These are phyloP conservation scores for Leccinum huronense DNA, from an alignment of 1,284 basidiomycete genomes.

Conservation along the genomic window DNA sequence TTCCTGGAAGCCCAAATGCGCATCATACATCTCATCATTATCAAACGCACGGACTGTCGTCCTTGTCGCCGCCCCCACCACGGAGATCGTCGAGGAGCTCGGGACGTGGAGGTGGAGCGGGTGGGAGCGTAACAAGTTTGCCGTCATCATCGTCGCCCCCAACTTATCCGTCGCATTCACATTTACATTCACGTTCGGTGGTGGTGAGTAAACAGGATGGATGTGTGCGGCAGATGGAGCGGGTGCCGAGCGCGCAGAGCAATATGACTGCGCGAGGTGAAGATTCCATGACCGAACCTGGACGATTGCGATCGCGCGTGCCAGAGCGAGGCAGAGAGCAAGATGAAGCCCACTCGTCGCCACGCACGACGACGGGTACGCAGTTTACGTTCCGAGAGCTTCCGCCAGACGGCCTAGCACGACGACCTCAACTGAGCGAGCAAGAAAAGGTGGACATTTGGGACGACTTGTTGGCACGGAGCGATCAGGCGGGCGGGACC, in stretches of 20 bases:
- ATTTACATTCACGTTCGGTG: conserved; percentile 7
- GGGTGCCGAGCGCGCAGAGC: conserved; percentile 31
- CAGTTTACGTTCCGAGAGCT: conserved; percentile 53
- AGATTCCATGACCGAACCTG: too few relatives aligned
- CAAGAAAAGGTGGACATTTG: conserved; percentile 67
- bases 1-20: conserved; percentile 10
- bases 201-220: conserved; percentile 12
- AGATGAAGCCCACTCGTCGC: too few relatives aligned
- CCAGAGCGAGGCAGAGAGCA: too few relatives aligned
- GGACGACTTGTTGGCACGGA: conserved; percentile 63
- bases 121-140: conserved; percentile 8
- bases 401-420: conserved; percentile 21
- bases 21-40: conserved; percentile 11
- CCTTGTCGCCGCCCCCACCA: conserved; percentile 25
- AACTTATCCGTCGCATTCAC: too few relatives aligned
- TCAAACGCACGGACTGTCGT: neutral
- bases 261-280: conserved; percentile 30
- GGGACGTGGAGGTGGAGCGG: conserved; percentile 11
- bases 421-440: conserved; percentile 48
- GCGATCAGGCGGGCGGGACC: conserved; percentile 66
- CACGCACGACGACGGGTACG: conserved; percentile 20
- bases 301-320: too few relatives aligned
- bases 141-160: conserved; percentile 1
- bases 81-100: conserved; percentile 17
- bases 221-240: conserved; percentile 18